Conservation (phyloP, 2,329 filamentous ascomycete genomes). For the Fusarium mundagurra region DNA sequence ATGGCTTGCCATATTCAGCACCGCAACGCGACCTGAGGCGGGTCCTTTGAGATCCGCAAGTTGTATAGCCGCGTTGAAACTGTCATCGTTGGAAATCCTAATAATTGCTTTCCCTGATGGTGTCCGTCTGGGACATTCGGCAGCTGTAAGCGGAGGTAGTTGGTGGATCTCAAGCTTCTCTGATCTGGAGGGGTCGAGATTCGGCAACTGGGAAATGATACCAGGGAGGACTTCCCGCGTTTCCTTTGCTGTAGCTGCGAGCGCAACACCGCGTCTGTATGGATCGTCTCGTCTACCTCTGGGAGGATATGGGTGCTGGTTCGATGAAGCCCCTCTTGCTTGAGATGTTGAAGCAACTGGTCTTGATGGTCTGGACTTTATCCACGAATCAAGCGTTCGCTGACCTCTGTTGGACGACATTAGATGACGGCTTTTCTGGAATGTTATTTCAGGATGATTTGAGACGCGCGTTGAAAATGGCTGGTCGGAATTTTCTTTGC, state of each 20-base stretch:
- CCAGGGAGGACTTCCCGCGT: conserved; percentile 58
- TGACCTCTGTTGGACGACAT: conserved; percentile 30
- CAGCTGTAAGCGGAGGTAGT: conserved; percentile 51
- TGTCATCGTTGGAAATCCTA: conserved; percentile 65
- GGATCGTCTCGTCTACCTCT: conserved; percentile 23
- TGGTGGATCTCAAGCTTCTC: conserved; percentile 43
- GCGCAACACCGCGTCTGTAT: conserved; percentile 37
- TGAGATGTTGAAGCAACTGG: conserved; percentile 14
- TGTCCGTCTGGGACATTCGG: conserved; percentile 55
- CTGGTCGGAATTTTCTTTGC: not conserved
- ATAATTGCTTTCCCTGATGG: conserved; percentile 48
- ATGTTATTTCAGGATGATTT: not conserved
- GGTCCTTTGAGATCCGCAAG: conserved; percentile 44
- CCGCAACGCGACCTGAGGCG: conserved; percentile 55
- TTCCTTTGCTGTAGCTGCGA: conserved; percentile 58
- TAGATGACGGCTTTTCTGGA: not conserved
- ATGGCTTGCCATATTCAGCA: conserved; percentile 74
- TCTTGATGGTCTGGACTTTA: conserved; percentile 22
- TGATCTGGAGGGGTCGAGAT: conserved; percentile 50
- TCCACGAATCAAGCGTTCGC: conserved; percentile 44
- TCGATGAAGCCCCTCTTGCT: conserved; percentile 15
- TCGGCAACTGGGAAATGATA: conserved; percentile 57
- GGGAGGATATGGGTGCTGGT: conserved; percentile 3
- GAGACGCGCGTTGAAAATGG: not conserved
- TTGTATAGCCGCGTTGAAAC: conserved; percentile 64